phyloP scores from a whole-genome alignment of 371 early-diverging fungal genomes.

The Mortierella sp. region DNA sequence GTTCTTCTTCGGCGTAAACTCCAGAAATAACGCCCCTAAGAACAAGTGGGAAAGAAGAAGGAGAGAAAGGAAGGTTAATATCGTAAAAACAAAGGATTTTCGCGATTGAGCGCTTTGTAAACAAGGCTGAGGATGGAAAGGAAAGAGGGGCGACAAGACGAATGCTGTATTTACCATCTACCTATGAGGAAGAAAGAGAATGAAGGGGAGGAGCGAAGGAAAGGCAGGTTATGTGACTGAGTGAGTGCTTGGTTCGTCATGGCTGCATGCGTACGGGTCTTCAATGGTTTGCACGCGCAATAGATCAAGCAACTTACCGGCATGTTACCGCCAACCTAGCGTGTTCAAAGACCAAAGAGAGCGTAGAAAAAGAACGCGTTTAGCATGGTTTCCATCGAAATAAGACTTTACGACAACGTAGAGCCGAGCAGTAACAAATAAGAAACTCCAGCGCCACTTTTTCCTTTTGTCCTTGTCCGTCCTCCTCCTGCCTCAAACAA shows the following conservation, averaged over 20 bases:
- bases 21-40: conserved; percentile 84
- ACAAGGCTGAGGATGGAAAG: not conserved
- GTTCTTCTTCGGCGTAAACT: conserved; percentile 83
- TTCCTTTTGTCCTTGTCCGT: not conserved
- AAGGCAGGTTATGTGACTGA: not conserved
- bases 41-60: not conserved
- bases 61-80: not conserved
- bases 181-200: conserved; percentile 8
- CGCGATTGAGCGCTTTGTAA: conserved; percentile 2
- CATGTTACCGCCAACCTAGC: conserved; percentile 87
- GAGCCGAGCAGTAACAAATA: too few relatives aligned
- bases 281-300: not conserved
- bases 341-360: not conserved
- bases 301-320: conserved; percentile 67
- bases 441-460: not conserved
- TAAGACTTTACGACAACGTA: not conserved
- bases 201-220: not conserved
- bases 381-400: too few relatives aligned
- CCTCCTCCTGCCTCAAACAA: not conserved
- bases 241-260: not conserved
- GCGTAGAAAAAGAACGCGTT: not conserved
- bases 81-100: not conserved
- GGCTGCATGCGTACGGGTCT: not conserved
- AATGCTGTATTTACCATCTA: conserved; percentile 28
- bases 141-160: not conserved